phyloP scores from a whole-genome alignment of 331 rosid genomes.

The Rhamnella rubrinervis region DNA sequence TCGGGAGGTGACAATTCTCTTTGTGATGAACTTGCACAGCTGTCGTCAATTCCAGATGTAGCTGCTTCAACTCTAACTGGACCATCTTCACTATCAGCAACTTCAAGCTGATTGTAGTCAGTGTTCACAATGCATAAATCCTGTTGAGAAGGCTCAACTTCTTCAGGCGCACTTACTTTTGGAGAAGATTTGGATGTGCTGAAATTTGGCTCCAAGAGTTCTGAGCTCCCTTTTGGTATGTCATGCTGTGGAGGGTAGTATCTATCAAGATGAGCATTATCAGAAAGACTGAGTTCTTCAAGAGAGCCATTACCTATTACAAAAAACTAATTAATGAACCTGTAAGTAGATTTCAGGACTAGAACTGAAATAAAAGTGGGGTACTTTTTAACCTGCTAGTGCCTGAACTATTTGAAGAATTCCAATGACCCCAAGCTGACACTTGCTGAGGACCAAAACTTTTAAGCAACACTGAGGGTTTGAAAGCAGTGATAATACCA shows the following conservation, averaged over 20 bases:
- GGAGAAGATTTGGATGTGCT: constrained; percentile 24
- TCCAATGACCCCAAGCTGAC: constrained; percentile 75
- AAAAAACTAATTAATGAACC: constrained; percentile 10
- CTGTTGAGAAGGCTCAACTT: constrained; percentile 41
- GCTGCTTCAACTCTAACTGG: constrained; percentile 43
- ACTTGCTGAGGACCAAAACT: constrained; percentile 65
- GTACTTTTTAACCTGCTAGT: constrained; percentile 50
- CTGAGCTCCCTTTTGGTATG: constrained; percentile 29
- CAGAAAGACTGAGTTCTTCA: constrained; percentile 75
- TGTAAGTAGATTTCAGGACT: background rate
- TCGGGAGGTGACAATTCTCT: constrained; percentile 35
- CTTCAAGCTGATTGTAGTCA: constrained; percentile 51
- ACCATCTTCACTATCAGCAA: constrained; percentile 74
- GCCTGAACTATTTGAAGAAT: constrained; percentile 70
- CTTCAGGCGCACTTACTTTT: constrained; percentile 11
- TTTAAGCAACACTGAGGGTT: constrained; percentile 62
- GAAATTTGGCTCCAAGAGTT: constrained; percentile 30
- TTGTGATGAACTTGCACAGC: constrained; percentile 59
- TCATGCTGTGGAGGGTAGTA: constrained; percentile 31
- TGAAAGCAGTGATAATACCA: constrained; percentile 48
- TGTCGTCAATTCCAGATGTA: constrained; percentile 58
- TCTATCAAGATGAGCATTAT: constrained; percentile 41
- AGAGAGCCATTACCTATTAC: constrained; percentile 56
- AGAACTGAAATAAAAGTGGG: constrained; percentile 7
- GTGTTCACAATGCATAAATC: constrained; percentile 28